These are phyloP conservation scores for Urtica urens DNA, from an alignment of 306 rosid genomes.

Conservation along the genomic window DNA sequence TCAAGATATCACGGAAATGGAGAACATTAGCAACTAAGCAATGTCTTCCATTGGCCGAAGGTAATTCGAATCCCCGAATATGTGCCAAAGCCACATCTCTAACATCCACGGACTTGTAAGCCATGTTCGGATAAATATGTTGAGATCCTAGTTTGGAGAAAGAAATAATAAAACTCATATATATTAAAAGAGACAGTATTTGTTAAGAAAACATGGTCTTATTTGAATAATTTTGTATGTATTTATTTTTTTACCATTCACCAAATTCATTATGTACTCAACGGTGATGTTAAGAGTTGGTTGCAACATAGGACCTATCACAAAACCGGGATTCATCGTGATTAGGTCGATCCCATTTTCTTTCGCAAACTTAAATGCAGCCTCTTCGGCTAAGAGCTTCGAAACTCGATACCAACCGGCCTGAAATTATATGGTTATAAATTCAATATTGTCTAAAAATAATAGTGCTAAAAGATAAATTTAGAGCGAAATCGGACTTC, in stretches of 20 bases:
- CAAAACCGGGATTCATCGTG: conserved; percentile 1
- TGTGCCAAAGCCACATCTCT: conserved; percentile 21
- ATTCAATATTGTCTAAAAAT: too few species aligned
- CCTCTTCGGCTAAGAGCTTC: conserved; percentile 10
- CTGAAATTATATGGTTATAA: too few species aligned
- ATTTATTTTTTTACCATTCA: conserved; percentile 6
- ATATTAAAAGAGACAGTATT: background rate
- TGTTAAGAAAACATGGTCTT: background rate
- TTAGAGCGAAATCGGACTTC: too few species aligned
- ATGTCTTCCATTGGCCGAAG: conserved; percentile 22
- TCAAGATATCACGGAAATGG: background rate
- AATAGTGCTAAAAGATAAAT: too few species aligned
- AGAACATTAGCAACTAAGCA: conserved; percentile 5
- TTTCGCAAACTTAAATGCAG: conserved; percentile 17
- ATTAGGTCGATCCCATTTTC: conserved; percentile 19
- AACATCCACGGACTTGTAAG: conserved; percentile 8
- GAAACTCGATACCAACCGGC: conserved; percentile 16
- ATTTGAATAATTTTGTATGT: background rate
- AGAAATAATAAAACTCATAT: background rate
- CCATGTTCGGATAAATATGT: background rate
- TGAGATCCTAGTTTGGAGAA: conserved; percentile 3
- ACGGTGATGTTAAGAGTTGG: conserved; percentile 3
- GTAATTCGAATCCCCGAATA: conserved; percentile 12
- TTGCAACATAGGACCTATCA: conserved; percentile 18
- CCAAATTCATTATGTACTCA: background rate